Evolutionary conservation across 2,329 filamentous ascomycete genomes (phyloP).

Genomic region (Curvularia sp.): DNA sequence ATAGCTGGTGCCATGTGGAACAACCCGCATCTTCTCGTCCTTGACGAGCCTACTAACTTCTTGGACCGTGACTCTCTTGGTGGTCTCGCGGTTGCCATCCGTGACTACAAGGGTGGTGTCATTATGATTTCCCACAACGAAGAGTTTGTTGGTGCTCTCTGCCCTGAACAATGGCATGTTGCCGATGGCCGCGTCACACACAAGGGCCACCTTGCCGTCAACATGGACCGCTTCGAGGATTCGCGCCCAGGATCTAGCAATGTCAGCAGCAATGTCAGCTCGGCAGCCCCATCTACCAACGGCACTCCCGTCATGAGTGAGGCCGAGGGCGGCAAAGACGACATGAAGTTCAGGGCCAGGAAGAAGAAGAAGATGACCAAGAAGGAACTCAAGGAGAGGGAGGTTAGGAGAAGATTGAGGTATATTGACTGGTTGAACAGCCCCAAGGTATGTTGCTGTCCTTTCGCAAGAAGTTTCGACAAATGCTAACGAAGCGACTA

Average conservation of each 20-base stretch:
- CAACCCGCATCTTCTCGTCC: constrained; percentile 94
- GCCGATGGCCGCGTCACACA: constrained; percentile 85
- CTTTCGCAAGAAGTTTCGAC: background rate
- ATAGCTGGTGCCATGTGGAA: constrained; percentile 93
- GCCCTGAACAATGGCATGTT: constrained; percentile 96
- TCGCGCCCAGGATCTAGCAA: constrained; percentile 68
- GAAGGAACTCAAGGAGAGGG: constrained; percentile 92
- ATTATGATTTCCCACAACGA: constrained; percentile 99
- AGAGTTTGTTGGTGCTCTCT: constrained; percentile 95
- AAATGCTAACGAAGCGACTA: constrained; percentile 33
- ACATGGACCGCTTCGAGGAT: constrained; percentile 87
- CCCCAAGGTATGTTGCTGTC: constrained; percentile 56
- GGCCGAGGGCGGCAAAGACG: constrained; percentile 76
- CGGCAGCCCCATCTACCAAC: constrained; percentile 51
- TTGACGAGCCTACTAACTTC: constrained; percentile 99
- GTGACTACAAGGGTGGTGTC: constrained; percentile 97
- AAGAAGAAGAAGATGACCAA: constrained; percentile 99
- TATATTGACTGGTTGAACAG: constrained; percentile 82
- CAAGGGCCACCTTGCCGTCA: constrained; percentile 77
- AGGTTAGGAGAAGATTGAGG: constrained; percentile 83
- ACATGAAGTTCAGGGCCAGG: constrained; percentile 88
- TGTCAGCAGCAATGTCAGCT: constrained; percentile 54
- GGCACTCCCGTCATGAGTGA: constrained; percentile 77
- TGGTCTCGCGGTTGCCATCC: constrained; percentile 95
- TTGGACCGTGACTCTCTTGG: constrained; percentile 97